Base-by-base conservation (phyloP, 768 basidiomycete genomes). In the Strobilomyces confusus region DNA sequence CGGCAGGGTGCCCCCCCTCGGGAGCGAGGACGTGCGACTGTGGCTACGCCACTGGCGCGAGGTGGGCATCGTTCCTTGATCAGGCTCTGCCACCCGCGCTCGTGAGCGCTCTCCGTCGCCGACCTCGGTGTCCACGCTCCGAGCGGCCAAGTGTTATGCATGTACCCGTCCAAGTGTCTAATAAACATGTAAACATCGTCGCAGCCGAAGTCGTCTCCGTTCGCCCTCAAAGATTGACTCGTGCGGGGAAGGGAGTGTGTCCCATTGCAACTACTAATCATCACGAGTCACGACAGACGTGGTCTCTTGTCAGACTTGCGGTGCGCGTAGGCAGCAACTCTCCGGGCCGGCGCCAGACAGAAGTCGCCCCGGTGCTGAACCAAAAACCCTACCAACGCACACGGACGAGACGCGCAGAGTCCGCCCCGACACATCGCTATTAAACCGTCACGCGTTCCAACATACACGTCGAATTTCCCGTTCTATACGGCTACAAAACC, bases 41-140 rank as follows among this genome's bases (percentile, higher is more conserved):
- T 59, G 58, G 59, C 1, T 59, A 36, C 41, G 42, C 5, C 46
- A 52, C 34, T 58, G 59, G 59, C 48, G 29, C 11, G 57, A 48
- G n/a, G 12, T 11, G 26, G 48, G 59, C 13, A 9, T 46, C 30
- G 25, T 52, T 25, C 32, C 32, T 15, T 7, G 40, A 43, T 17
- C 40, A n/a, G 11, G 12, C 29, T 1, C 11, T 15, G 42, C 9
- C 42, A 9, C 33, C n/a, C 20, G 44, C 33, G 23, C 37, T 41
- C 20, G 40, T 23, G 22, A 11, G 40, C 19, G 13, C 20, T 41
- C 40, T 19, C 8, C 4, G 37, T 9, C 9, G n/a, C 12, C 32
- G 32, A 8, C 3, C 9, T 41, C 9, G 40, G 40, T 17, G 25
- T 43, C 17, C 7, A 43, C n/a, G 17, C 14, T 25, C 13, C 25